Conservation (phyloP, 1,284 basidiomycete species). For the Xerocomus tenax region DNA sequence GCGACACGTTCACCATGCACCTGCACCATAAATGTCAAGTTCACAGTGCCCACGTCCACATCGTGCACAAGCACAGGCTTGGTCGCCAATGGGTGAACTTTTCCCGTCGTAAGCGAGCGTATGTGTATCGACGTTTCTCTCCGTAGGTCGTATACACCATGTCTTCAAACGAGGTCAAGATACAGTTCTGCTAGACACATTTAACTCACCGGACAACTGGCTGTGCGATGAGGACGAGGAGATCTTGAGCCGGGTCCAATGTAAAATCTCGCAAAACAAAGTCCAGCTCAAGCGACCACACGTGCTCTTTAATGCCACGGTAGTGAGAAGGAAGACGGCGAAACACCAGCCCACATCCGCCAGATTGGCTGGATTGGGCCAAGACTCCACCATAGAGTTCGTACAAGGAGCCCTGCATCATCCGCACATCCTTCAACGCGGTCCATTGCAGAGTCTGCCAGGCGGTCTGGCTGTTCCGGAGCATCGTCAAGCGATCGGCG, state of each 20-base stretch:
- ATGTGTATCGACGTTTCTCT: slow-evolving; percentile 35
- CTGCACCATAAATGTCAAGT: slow-evolving; percentile 40
- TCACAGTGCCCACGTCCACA: slow-evolving; percentile 18
- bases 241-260: slow-evolving; percentile 55
- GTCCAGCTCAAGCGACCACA: slow-evolving; percentile 42
- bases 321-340: slow-evolving; percentile 42
- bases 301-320: slow-evolving; percentile 39
- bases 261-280: slow-evolving; percentile 48
- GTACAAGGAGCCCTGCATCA: slow-evolving; percentile 39
- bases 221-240: slow-evolving; percentile 45
- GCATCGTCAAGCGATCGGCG: slow-evolving; percentile 35
- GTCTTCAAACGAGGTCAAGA: slow-evolving; percentile 13
- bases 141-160: slow-evolving; percentile 10
- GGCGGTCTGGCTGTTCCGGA: slow-evolving; percentile 39
- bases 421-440: slow-evolving; percentile 31
- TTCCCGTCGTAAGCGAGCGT: slow-evolving; percentile 41
- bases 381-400: slow-evolving; percentile 57
- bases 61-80: slow-evolving; percentile 31
- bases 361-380: slow-evolving; percentile 35
- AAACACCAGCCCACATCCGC: slow-evolving; percentile 35
- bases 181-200: neutral
- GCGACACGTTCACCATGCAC: slow-evolving; percentile 43
- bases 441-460: slow-evolving; percentile 43
- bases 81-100: slow-evolving; percentile 38
- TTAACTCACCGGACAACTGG: slow-evolving; percentile 27